phyloP scores from a whole-genome alignment of 2,329 filamentous ascomycete species.

The Alternaria sp. region DNA sequence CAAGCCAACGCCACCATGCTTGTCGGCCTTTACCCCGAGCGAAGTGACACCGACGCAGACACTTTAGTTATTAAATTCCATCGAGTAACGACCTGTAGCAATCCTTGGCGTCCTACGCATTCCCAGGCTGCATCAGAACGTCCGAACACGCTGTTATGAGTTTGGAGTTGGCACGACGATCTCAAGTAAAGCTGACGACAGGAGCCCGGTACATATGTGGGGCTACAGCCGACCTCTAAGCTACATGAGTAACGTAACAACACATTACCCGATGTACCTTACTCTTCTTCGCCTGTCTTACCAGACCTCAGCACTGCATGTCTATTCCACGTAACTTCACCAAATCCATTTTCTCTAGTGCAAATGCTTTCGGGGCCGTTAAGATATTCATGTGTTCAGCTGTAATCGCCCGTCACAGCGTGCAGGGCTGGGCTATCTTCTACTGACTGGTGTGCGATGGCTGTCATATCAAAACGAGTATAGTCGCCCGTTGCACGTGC shows the following conservation, averaged over 20 bases:
- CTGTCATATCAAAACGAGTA: neutral
- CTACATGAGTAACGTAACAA: neutral
- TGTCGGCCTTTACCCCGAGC: constrained; percentile 12
- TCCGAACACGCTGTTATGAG: neutral
- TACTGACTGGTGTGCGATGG: neutral
- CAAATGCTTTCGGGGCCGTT: neutral
- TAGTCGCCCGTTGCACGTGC: constrained; percentile 3
- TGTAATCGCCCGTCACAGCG: neutral
- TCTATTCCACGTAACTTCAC: neutral
- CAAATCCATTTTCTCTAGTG: neutral
- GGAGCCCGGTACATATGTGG: neutral
- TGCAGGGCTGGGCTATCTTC: neutral
- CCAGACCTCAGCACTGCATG: neutral
- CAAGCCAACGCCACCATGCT: constrained; percentile 20
- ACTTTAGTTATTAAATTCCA: neutral
- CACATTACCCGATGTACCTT: neutral
- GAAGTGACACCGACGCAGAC: neutral
- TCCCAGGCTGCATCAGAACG: neutral
- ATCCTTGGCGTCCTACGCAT: neutral
- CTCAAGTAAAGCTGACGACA: neutral
- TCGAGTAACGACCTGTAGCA: neutral
- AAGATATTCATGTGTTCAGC: neutral
- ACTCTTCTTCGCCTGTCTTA: neutral
- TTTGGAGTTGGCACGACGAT: neutral
- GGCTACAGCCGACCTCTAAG: neutral